Evolutionary conservation across 2,329 filamentous ascomycete genomes (phyloP).

Genomic region (Monilinia fructigena): DNA sequence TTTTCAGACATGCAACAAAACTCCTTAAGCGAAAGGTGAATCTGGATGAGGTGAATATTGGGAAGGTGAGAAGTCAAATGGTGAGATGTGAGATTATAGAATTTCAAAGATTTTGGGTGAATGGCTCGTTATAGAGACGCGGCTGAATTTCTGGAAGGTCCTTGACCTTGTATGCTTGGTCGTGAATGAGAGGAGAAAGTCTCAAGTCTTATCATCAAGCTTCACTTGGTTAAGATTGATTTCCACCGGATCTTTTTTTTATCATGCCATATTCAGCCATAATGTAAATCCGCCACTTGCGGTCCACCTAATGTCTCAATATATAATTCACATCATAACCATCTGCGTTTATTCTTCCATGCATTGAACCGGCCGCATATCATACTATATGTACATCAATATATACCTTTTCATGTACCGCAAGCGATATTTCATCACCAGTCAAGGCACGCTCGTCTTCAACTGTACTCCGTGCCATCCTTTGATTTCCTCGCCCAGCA

Average conservation of each 20-base stretch:
- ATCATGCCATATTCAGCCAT: not conserved
- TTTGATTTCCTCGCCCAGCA: constrained; percentile 73
- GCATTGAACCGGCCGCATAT: not conserved
- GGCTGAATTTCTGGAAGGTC: not conserved
- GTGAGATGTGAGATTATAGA: not conserved
- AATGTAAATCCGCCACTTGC: not conserved
- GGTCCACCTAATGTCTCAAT: not conserved
- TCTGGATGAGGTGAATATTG: not conserved
- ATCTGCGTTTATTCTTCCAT: not conserved
- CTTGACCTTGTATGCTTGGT: not conserved
- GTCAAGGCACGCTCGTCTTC: constrained; percentile 56
- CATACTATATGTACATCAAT: not conserved
- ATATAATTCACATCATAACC: no score
- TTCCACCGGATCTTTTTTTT: not conserved
- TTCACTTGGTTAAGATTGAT: not conserved
- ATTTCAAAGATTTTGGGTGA: not conserved
- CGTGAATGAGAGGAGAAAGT: not conserved
- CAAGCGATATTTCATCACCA: not conserved
- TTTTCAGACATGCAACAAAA: not conserved
- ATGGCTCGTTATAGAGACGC: not conserved
- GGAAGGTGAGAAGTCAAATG: not conserved
- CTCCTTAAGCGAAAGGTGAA: not conserved
- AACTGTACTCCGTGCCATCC: constrained; percentile 82
- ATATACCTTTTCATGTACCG: not conserved
- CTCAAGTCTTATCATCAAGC: not conserved